A percentile compares a stretch with the other conserved stretches of the same genome.
Conservation (phyloP, 768 basidiomycete genomes). For the Russula olivacea region DNA sequence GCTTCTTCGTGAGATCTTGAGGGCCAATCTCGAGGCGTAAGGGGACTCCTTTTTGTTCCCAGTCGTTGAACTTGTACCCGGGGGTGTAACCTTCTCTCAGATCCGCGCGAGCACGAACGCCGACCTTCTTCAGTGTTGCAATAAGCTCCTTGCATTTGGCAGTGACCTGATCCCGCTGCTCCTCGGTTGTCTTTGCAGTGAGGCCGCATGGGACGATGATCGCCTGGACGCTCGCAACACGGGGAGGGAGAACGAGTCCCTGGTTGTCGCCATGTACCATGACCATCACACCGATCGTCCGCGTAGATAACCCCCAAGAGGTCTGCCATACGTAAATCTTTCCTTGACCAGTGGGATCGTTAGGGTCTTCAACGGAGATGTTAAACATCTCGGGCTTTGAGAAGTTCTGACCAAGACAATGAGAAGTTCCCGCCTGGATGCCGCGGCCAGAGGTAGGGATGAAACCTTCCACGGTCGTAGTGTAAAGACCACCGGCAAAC, state of each 20-base stretch:
- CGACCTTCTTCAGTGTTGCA: constrained; percentile 60
- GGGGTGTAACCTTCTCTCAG: constrained; percentile 94
- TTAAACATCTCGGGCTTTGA: constrained; percentile 96
- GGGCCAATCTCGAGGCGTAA: constrained; percentile 97
- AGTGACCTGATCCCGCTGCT: constrained; percentile 64
- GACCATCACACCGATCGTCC: constrained; percentile 97
- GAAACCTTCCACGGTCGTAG: constrained; percentile 97
- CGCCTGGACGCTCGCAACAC: constrained; percentile 89
- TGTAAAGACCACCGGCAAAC: constrained; percentile 96
- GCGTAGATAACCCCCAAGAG: constrained; percentile 96
- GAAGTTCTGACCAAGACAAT: constrained; percentile 98
- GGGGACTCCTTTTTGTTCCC: constrained; percentile 99
- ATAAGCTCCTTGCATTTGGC: constrained; percentile 75
- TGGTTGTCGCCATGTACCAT: constrained; percentile 99
- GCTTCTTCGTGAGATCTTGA: constrained; percentile 75
- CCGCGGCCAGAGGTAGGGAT: constrained; percentile 95
- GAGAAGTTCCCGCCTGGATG: constrained; percentile 96
- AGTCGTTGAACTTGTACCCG: constrained; percentile 98
- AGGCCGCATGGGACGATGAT: constrained; percentile 92
- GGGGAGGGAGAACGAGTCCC: constrained; percentile 93
- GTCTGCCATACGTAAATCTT: constrained; percentile 95
- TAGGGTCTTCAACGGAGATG: constrained; percentile 93
- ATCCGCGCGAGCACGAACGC: constrained; percentile 83
- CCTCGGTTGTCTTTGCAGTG: constrained; percentile 73
- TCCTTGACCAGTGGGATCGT: constrained; percentile 54